Evolutionary conservation across 176 grass and related monocot species (phyloP), one percentile per base, ranked within the genome.

Genomic region (Phragmites australis): DNA sequence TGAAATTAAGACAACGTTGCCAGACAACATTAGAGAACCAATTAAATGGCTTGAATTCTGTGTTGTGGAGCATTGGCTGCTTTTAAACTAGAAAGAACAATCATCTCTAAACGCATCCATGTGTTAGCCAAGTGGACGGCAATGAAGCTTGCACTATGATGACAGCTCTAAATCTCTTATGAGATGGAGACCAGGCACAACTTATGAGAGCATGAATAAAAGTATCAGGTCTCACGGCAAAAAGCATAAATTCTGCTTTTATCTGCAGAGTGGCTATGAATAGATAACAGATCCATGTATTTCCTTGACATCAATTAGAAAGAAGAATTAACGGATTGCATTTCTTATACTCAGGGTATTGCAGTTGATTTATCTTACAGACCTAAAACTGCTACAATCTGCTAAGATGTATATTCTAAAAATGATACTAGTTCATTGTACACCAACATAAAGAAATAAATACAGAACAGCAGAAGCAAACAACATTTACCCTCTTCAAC

Each of bases 121-220:
- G 17, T 82, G 52, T 89, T 64, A 43, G 84, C 60, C 59, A 89
- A 94, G 42, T 83, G 78, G 70, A 71, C 8, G 5, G 72, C 81
- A 92, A 79, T 67, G 37, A 50, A 60, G 62, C 47, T 84, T 68
- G 51, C 12, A 46, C 47, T 67, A 89, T 80, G 80, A 85, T 85
- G 76, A 48, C 54, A 81, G 45, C 39, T 84, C 60, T 50, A 54
- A 50, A 46, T 65, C 62, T 55, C 47, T 5, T 67, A 23, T 27
- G 54, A 68, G 27, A 72, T 66, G 40, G 23, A 50, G 48, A 61
- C 81, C 37, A 63, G 48, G 40, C 40, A 54, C 22, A 76, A 58
- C 58, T 63, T 55, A 54, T n/a, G 27, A 57, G 43, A 68, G 49
- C 14, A 23, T 30, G 9, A 57, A 53, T 1, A 16, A 39, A 44